Evolutionary conservation across 2,329 filamentous ascomycete genomes (phyloP), one percentile per base, ranked within the genome.

Genomic region (Microsporum audouinii): DNA sequence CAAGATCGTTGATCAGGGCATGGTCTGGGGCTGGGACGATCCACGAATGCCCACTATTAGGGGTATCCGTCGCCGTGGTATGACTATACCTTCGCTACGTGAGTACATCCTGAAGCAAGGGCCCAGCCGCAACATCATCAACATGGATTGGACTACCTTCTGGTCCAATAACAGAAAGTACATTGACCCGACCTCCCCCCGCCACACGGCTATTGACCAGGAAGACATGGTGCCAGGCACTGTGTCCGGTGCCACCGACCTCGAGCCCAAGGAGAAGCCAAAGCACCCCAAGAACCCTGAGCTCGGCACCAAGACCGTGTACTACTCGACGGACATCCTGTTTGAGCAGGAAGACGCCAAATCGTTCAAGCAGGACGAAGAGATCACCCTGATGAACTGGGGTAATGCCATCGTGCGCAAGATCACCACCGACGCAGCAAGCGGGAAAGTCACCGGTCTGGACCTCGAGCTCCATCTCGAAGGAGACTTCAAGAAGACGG

Each of bases 401-500:
- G 94, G 92, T 71, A 84, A 78, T 74, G 79, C 65, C 68, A 70
- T 74, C 77, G 70, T 84, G 75, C 68, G 73, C 57, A 75, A 75
- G 69, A 76, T 78, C 65, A 79, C 82, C 56, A 77, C 78, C 38
- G 73, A 77, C 61, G 65, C 67, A 31, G 75, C 77, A 34, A 74
- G 75, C 17, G 79, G 79, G 59, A 78, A 83, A 56, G 85, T 96
- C 68, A 87, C 85, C 10, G 79, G 77, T 39, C 80, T 96, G 43
- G 87, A 88, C 62, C 80, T 94, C 60, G 89, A 96, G 76, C 84
- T 96, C n/a, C 88, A 97, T 75, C 83, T 96, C 57, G 84, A 88
- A 68, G 91, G 92, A 61, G 92, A 97, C 73, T 89, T 97, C 74
- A 96, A 95, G 80, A 87, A 89, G 71, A 97, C 92, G 0, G 86